phyloP scores from a whole-genome alignment of 495 filamentous ascomycete species.

The Mytilinidion resinicola region DNA sequence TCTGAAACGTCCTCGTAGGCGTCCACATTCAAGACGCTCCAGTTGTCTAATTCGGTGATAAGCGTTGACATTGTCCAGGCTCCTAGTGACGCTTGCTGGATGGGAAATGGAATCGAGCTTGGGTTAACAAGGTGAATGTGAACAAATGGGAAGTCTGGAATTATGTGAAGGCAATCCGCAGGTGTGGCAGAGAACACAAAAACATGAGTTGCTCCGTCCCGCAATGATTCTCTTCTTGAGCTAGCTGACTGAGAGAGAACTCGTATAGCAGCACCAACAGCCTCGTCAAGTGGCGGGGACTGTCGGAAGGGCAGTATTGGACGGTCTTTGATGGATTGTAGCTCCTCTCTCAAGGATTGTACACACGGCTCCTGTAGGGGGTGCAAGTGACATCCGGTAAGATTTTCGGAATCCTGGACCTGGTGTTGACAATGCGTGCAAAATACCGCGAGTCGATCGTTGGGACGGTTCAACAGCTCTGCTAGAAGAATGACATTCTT shows the following conservation, averaged over 20 bases:
- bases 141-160: not conserved
- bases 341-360: not conserved
- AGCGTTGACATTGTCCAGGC: not conserved
- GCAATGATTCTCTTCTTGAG: not conserved
- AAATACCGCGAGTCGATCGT: constrained; percentile 8
- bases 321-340: not conserved
- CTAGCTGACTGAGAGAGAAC: not conserved
- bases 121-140: not conserved
- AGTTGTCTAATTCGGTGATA: not conserved
- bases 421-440: not conserved
- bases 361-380: not conserved
- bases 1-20: not conserved
- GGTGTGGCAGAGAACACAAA: not conserved
- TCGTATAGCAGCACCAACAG: not conserved
- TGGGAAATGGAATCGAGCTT: not conserved
- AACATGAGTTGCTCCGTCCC: not conserved
- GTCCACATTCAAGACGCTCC: not conserved
- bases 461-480: not conserved
- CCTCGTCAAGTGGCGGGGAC: not conserved
- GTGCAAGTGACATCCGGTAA: constrained; percentile 3
- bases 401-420: not conserved
- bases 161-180: not conserved
- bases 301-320: not conserved
- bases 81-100: not conserved
- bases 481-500: not conserved